A percentile compares a stretch with the other conserved stretches of the same genome.
phyloP scores from a whole-genome alignment of 2,329 filamentous ascomycete species.

The Chalaropsis thielavioides region DNA sequence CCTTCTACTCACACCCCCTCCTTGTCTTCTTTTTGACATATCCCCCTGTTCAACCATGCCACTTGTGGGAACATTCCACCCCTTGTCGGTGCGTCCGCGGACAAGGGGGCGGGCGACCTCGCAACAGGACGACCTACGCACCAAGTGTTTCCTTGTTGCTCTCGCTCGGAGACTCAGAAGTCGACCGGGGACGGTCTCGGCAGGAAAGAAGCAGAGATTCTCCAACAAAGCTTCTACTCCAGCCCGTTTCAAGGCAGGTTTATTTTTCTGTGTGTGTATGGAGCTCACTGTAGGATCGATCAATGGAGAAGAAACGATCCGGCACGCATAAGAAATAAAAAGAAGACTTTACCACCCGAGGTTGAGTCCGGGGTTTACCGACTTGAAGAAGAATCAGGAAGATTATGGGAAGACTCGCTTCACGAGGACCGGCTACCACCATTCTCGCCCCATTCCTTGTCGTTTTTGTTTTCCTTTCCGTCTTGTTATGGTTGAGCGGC shows the following conservation, averaged over 20 bases:
- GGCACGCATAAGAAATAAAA: neutral
- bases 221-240: neutral
- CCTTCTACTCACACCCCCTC: slow-evolving; percentile 12
- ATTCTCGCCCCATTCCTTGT: neutral
- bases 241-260: neutral
- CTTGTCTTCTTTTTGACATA: slow-evolving; percentile 18
- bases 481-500: neutral
- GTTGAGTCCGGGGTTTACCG: neutral
- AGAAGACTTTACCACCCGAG: neutral
- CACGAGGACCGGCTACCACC: neutral
- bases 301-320: neutral
- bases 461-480: neutral
- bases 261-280: neutral
- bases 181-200: neutral
- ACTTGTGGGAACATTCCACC: neutral
- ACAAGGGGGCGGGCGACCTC: neutral
- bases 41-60: neutral
- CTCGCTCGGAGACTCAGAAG: neutral
- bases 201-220: neutral
- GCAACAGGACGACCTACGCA: neutral
- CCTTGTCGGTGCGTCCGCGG: neutral
- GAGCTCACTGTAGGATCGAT: neutral
- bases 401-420: slow-evolving; percentile 11
- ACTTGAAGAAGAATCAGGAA: slow-evolving; percentile 15
- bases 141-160: neutral